These are phyloP conservation scores for Eucalyptus victrix DNA, from an alignment of 345 rosid genomes.

Conservation along the genomic window DNA sequence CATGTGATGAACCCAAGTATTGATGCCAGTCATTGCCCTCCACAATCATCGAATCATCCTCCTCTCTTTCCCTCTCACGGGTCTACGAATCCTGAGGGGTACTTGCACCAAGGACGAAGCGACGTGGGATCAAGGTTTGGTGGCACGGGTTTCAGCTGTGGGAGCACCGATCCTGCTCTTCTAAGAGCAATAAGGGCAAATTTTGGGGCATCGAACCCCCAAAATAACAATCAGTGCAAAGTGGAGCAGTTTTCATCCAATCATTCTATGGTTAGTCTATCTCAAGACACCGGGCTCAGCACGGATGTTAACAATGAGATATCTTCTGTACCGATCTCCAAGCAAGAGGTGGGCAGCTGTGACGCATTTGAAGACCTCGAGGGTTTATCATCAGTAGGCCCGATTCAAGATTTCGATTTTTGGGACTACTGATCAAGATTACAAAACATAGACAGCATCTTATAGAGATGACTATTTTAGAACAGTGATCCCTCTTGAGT, in stretches of 20 bases:
- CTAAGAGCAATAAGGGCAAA: slow-evolving; percentile 1
- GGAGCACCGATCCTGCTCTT: background rate
- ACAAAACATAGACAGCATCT: background rate
- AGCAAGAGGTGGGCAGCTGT: slow-evolving; percentile 9
- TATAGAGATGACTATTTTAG: background rate
- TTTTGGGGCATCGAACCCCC: background rate
- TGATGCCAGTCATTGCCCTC: background rate
- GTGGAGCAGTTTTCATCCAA: slow-evolving; percentile 45
- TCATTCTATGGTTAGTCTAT: slow-evolving; percentile 37
- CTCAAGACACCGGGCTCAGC: slow-evolving; percentile 61
- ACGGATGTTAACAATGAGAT: slow-evolving; percentile 47
- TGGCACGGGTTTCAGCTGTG: background rate
- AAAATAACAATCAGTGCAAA: slow-evolving; percentile 11
- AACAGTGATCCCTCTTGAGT: background rate
- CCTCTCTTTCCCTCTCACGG: background rate
- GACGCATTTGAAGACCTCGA: background rate
- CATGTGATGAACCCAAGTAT: background rate
- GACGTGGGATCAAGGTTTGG: background rate
- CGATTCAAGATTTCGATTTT: background rate
- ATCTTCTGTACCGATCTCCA: slow-evolving; percentile 18
- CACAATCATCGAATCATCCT: slow-evolving; percentile 2
- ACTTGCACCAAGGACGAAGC: slow-evolving; percentile 8
- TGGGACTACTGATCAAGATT: background rate
- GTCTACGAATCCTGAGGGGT: background rate
- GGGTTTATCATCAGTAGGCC: background rate